Evolutionary conservation across 805 yeast species (phyloP).

Genomic region (Saccharomycopsis schoenii): DNA sequence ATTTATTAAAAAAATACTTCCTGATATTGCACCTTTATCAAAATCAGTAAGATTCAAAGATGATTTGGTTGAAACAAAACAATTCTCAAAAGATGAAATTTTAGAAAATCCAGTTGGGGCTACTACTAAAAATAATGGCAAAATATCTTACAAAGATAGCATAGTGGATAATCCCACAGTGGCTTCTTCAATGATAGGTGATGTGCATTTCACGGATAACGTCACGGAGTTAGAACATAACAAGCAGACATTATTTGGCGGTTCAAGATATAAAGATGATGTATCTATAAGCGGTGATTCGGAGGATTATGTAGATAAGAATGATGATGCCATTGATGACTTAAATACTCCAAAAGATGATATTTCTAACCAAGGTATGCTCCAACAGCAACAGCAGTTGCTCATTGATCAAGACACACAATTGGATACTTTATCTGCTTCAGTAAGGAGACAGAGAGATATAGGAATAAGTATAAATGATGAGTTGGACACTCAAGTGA

Average conservation of each 20-base stretch:
- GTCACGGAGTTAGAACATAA: neutral
- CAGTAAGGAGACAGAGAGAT: slow-evolving; percentile 35
- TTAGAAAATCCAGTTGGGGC: neutral
- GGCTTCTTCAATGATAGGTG: neutral
- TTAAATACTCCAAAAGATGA: neutral
- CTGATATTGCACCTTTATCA: slow-evolving; percentile 8
- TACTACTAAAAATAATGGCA: neutral
- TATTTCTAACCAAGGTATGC: slow-evolving; percentile 28
- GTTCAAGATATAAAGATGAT: neutral
- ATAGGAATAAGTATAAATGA: slow-evolving; percentile 37
- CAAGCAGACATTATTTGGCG: neutral
- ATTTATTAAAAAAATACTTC: slow-evolving; percentile 9
- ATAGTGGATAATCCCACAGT: neutral
- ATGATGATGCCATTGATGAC: slow-evolving; percentile 5
- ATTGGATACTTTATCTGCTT: slow-evolving; percentile 30
- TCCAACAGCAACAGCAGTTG: slow-evolving; percentile 38
- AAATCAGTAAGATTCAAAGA: slow-evolving; percentile 18
- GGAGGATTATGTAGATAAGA: neutral
- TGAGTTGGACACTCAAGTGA: slow-evolving; percentile 40
- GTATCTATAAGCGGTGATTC: neutral
- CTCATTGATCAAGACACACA: slow-evolving; percentile 37
- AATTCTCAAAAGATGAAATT: neutral
- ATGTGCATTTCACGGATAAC: neutral
- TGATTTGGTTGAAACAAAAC: slow-evolving; percentile 13
- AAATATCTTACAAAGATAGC: neutral